phyloP scores from a whole-genome alignment of 768 basidiomycete genomes.

The Leccinum rimulosum region DNA sequence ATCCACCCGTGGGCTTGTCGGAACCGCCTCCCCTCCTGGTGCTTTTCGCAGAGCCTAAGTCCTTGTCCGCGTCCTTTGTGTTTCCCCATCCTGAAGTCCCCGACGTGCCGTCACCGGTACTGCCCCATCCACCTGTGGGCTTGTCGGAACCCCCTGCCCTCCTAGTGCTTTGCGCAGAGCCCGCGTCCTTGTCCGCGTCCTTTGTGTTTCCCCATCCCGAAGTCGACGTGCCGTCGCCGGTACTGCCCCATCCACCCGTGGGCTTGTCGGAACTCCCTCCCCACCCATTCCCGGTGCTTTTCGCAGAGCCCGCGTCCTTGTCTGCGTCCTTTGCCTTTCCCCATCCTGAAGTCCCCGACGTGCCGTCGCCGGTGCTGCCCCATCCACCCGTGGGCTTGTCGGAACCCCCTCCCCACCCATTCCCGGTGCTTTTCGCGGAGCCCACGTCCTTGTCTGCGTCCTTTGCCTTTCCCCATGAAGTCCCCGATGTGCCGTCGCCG shows the following conservation, averaged over 20 bases:
- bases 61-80: neutral
- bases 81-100: too few species aligned
- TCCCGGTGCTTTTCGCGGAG: neutral
- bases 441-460: neutral
- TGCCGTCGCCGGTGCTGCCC: neutral
- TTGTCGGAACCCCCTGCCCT: neutral
- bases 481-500: neutral
- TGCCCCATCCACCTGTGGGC: neutral
- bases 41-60: neutral
- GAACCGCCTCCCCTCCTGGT: neutral
- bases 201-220: constrained; percentile 4
- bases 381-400: neutral
- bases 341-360: neutral
- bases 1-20: neutral
- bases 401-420: neutral
- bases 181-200: neutral
- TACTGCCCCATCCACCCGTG: constrained; percentile 4
- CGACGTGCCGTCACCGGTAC: neutral
- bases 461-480: constrained; percentile 5
- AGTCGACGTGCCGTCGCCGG: neutral
- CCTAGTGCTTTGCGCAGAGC: neutral
- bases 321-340: neutral
- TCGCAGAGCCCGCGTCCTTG: neutral
- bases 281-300: neutral
- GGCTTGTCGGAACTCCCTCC: neutral